These are phyloP conservation scores for Aeschynomene evenia DNA, from an alignment of 306 rosid species.

Conservation along the genomic window DNA sequence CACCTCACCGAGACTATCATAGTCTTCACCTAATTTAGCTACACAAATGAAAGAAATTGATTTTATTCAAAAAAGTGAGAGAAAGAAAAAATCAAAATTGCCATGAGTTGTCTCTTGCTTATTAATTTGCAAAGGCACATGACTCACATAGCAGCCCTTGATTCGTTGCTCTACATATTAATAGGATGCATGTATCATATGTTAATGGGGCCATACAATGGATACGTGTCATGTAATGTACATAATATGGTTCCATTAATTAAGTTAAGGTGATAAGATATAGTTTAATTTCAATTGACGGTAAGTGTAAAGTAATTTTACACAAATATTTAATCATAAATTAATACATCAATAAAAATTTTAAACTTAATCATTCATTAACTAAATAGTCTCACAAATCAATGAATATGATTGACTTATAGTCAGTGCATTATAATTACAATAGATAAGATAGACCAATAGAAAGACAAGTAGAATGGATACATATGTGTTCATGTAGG, in stretches of 20 bases:
- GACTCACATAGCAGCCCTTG: neutral
- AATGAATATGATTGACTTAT: too few species aligned
- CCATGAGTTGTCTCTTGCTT: neutral
- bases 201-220: neutral
- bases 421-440: too few species aligned
- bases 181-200: too few species aligned
- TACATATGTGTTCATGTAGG: too few species aligned
- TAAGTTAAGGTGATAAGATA: neutral
- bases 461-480: neutral
- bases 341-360: too few species aligned
- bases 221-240: neutral
- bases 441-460: too few species aligned
- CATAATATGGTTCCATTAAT: neutral
- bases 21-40: neutral
- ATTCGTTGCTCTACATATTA: neutral
- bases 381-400: too few species aligned
- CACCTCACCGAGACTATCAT: too few species aligned
- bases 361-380: too few species aligned
- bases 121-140: slow-evolving; percentile 7
- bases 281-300: neutral
- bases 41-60: neutral
- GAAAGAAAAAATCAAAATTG: neutral
- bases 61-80: neutral
- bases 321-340: too few species aligned
- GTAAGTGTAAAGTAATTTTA: too few species aligned